Percentiles rank a stretch among this genome's conserved stretches.
These are phyloP conservation scores for Rhizophagus sp. DNA, from an alignment of 192 early-diverging fungal genomes.

Conservation along the genomic window DNA sequence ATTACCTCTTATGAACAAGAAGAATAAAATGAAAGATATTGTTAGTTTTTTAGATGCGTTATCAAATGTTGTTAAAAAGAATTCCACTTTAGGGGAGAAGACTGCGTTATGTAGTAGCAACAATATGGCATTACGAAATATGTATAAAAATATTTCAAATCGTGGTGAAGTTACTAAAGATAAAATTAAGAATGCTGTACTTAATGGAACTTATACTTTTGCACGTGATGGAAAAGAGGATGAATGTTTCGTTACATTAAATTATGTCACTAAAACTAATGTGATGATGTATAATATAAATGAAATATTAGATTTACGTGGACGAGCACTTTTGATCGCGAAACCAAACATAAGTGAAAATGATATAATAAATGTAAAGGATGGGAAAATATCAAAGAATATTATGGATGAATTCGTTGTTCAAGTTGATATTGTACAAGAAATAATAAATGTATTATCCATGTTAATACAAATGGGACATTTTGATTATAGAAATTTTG, in stretches of 20 bases:
- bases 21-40: background rate
- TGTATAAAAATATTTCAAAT: constrained; percentile 24
- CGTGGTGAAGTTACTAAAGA: background rate
- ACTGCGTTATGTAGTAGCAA: constrained; percentile 21
- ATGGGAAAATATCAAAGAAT: background rate
- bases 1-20: background rate
- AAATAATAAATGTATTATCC: constrained; percentile 20
- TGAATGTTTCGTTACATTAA: constrained; percentile 16
- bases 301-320: constrained; percentile 32
- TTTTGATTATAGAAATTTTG: constrained; percentile 29
- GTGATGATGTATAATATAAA: constrained; percentile 3
- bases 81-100: constrained; percentile 6
- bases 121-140: constrained; percentile 26
- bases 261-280: background rate
- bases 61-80: background rate
- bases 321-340: constrained; percentile 30
- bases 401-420: constrained; percentile 24
- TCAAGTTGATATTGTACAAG: constrained; percentile 31
- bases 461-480: constrained; percentile 31
- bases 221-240: constrained; percentile 1
- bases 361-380: background rate
- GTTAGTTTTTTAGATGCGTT: background rate
- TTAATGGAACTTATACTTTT: constrained; percentile 28
- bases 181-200: constrained; percentile 26
- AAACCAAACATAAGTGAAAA: background rate